Evolutionary conservation across 176 grass and related monocot species (phyloP), one percentile per base, ranked within the genome.

Genomic region (Triticum timopheevii): DNA sequence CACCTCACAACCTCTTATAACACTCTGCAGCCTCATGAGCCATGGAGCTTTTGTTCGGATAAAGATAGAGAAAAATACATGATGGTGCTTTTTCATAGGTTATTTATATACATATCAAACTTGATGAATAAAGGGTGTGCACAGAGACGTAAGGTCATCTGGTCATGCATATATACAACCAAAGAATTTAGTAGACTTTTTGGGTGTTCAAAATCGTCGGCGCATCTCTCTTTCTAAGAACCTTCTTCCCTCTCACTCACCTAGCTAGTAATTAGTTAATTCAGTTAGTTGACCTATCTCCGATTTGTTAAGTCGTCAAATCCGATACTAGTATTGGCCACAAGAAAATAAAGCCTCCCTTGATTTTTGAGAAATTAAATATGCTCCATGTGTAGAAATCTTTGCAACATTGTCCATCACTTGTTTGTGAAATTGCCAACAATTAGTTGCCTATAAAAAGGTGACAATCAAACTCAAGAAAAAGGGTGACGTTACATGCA

Each of bases 181-280:
- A 58, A 0, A 20, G 17, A 58, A 58, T 52, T 52, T 52, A 52
- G 15, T 20, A 58, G 17, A 58, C 2, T 58, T 8, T 58, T 58
- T 2, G 11, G 52, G 6, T 75, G 83, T 69, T 49, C 22, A 44
- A 61, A 76, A 80, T 67, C 49, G 45, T 75, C 66, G 67, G 45
- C 22, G 7, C 61, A 22, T 68, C 44, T 68, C 61, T 69, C 47
- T 44, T 87, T 69, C 85, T 84, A 84, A 75, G 85, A 91, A 91
- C 58, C 45, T 91, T 91, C 89, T 84, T 52, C 49, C 50, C 61
- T 80, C 45, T 10, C 63, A 54, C 28, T n/a, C 36, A 75, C 42
- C 47, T 2, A 28, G 75, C 47, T 2, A 28, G 75, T 47, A 50
- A 30, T 75, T 30, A 28, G 42, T 50, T 75, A 50, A 19, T 30